phyloP scores from a whole-genome alignment of 148 eudicot species.

The Heliosperma pusillum region DNA sequence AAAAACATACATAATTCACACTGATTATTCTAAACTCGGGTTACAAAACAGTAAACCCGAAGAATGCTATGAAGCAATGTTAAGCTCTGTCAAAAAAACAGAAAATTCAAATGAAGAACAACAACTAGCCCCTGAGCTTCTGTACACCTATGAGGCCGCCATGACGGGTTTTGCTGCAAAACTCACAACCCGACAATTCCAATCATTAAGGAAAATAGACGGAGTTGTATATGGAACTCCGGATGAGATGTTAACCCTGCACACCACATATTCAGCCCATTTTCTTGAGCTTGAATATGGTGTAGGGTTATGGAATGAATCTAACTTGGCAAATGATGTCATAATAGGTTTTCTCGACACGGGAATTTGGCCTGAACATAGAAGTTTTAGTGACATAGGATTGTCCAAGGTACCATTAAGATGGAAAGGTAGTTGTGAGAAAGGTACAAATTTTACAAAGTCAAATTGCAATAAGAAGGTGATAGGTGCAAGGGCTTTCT shows the following conservation, averaged over 20 bases:
- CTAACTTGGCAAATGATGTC: slow-evolving; percentile 43
- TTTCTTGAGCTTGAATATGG: slow-evolving; percentile 54
- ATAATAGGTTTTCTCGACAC: slow-evolving; percentile 61
- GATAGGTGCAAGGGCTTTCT: slow-evolving; percentile 50
- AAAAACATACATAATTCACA: slow-evolving; percentile 47
- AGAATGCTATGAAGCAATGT: slow-evolving; percentile 27
- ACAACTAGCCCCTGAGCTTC: slow-evolving; percentile 40
- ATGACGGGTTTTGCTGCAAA: slow-evolving; percentile 58
- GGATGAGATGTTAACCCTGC: slow-evolving; percentile 46
- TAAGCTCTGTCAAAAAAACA: background rate
- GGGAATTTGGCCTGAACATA: slow-evolving; percentile 75
- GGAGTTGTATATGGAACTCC: slow-evolving; percentile 43
- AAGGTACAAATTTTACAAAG: slow-evolving; percentile 43
- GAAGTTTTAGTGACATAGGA: slow-evolving; percentile 43
- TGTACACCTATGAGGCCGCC: slow-evolving; percentile 47
- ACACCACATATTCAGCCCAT: slow-evolving; percentile 54
- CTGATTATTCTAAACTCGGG: slow-evolving; percentile 39
- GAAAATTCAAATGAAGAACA: slow-evolving; percentile 19
- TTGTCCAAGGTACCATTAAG: slow-evolving; percentile 41
- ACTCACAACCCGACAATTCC: slow-evolving; percentile 37
- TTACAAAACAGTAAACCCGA: slow-evolving; percentile 25
- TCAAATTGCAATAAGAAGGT: slow-evolving; percentile 59
- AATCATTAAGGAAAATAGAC: slow-evolving; percentile 24
- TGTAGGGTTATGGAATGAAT: slow-evolving; percentile 45
- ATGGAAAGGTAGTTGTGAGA: slow-evolving; percentile 60